These are phyloP conservation scores for Penicillium herquei DNA, from an alignment of 495 filamentous ascomycete species.

Conservation along the genomic window DNA sequence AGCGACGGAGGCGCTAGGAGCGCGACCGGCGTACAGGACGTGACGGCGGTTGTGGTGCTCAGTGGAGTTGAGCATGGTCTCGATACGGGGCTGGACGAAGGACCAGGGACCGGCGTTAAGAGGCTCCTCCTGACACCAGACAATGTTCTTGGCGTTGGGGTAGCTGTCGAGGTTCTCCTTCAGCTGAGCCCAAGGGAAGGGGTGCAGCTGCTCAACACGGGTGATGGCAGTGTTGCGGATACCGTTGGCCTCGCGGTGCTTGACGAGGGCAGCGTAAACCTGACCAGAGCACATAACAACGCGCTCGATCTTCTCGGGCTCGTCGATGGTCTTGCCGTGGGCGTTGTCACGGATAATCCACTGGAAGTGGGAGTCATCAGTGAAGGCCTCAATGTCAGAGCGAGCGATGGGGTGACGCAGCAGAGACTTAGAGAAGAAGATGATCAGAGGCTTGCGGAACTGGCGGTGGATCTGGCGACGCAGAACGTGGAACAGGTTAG, in stretches of 20 bases:
- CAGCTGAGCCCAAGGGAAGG: conserved; percentile 97
- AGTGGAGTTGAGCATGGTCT: conserved; percentile 90
- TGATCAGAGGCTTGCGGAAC: conserved; percentile 94
- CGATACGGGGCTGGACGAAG: conserved; percentile 91
- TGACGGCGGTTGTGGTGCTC: conserved; percentile 88
- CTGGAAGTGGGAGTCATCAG: conserved; percentile 85
- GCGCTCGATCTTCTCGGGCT: conserved; percentile 85
- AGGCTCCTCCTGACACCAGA: conserved; percentile 96
- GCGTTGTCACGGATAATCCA: conserved; percentile 91
- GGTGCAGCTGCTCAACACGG: conserved; percentile 94
- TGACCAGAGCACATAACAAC: conserved; percentile 94
- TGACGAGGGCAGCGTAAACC: conserved; percentile 85
- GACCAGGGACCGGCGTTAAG: conserved; percentile 95
- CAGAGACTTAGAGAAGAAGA: conserved; percentile 96
- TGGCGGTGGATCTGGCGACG: conserved; percentile 97
- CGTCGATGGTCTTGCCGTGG: conserved; percentile 70
- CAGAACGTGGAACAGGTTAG: conserved; percentile 95
- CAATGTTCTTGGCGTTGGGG: conserved; percentile 92
- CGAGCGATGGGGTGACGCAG: conserved; percentile 90
- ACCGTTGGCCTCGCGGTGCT: conserved; percentile 81
- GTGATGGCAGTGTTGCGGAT: conserved; percentile 89
- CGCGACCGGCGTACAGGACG: conserved; percentile 93
- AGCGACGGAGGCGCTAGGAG: conserved; percentile 86
- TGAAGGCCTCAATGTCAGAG: conserved; percentile 86
- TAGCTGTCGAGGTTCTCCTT: conserved; percentile 94